Conservation (phyloP, 2,329 filamentous ascomycete species). For the Thelonectria discophora region DNA sequence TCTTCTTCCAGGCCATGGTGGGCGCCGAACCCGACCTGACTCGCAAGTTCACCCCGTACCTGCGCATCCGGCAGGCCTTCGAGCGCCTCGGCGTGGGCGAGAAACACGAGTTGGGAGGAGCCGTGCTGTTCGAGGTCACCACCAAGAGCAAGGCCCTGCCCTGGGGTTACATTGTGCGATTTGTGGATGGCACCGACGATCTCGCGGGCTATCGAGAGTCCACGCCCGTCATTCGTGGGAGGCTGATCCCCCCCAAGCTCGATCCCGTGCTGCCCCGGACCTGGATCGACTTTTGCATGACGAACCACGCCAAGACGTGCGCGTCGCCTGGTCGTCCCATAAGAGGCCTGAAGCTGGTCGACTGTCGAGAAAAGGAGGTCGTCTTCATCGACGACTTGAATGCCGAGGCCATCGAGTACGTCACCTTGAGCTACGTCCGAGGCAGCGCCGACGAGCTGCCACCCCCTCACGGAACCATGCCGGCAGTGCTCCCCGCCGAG, state of each 20-base stretch:
- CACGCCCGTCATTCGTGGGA: conserved; percentile 42
- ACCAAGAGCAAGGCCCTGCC: conserved; percentile 49
- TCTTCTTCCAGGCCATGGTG: conserved; percentile 50
- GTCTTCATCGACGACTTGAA: conserved; percentile 43
- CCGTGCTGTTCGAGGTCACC: conserved; percentile 49
- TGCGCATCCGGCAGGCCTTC: conserved; percentile 51
- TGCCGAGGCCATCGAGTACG: conserved; percentile 40
- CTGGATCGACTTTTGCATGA: conserved; percentile 49
- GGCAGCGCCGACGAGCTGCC: conserved; percentile 35
- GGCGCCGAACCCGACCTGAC: conserved; percentile 41
- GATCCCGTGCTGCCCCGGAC: conserved; percentile 43
- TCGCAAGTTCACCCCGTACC: conserved; percentile 50
- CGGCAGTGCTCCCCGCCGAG: conserved; percentile 34
- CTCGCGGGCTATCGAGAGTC: conserved; percentile 35
- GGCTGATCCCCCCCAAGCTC: conserved; percentile 44
- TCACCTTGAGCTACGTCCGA: conserved; percentile 50
- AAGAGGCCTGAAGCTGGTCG: conserved; percentile 46
- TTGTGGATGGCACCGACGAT: conserved; percentile 39
- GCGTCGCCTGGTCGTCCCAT: conserved; percentile 30
- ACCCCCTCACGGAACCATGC: conserved; percentile 23
- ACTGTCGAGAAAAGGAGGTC: conserved; percentile 43
- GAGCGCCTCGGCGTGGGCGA: conserved; percentile 49
- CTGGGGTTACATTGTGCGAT: conserved; percentile 49
- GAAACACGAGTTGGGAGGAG: conserved; percentile 48
- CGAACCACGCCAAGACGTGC: conserved; percentile 43